Percentiles rank a stretch among this genome's conserved stretches.
Conservation (phyloP, 352 stramenopile genomes). For the Phytophthora lateralis region DNA sequence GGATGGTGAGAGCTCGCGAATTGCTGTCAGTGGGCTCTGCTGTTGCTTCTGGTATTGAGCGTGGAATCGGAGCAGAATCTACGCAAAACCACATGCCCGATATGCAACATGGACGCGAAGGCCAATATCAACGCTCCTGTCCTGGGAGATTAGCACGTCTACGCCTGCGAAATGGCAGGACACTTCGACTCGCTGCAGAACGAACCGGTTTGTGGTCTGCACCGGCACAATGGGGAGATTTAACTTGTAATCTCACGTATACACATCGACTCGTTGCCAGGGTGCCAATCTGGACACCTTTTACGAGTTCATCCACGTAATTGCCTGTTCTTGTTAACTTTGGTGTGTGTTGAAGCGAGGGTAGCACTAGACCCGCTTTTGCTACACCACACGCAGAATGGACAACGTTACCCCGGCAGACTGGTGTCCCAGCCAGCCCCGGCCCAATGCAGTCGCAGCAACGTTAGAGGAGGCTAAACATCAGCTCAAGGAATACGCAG, state of each 20-base stretch:
- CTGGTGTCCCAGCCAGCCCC: background rate
- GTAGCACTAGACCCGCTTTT: background rate
- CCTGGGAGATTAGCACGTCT: constrained; percentile 60
- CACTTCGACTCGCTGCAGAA: constrained; percentile 68
- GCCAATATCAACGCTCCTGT: constrained; percentile 53
- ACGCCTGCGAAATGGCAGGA: constrained; percentile 76
- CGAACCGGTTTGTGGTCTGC: constrained; percentile 43
- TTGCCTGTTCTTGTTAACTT: background rate
- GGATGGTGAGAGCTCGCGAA: constrained; percentile 5
- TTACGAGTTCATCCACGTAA: background rate
- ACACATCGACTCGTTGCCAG: background rate
- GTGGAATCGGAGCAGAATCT: constrained; percentile 43
- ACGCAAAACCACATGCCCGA: constrained; percentile 41
- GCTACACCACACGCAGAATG: background rate
- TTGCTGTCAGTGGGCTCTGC: constrained; percentile 15
- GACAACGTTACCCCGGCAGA: background rate
- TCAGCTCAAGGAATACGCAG: background rate
- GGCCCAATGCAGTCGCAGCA: background rate
- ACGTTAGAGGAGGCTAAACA: background rate
- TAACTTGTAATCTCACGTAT: background rate
- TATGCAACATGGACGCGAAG: constrained; percentile 51
- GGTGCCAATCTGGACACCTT: constrained; percentile 31
- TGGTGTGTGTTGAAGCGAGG: background rate
- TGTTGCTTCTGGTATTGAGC: constrained; percentile 16
- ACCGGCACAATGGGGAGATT: background rate